phyloP scores from a whole-genome alignment of 2,329 filamentous ascomycete genomes.

The Penicillium sp. region DNA sequence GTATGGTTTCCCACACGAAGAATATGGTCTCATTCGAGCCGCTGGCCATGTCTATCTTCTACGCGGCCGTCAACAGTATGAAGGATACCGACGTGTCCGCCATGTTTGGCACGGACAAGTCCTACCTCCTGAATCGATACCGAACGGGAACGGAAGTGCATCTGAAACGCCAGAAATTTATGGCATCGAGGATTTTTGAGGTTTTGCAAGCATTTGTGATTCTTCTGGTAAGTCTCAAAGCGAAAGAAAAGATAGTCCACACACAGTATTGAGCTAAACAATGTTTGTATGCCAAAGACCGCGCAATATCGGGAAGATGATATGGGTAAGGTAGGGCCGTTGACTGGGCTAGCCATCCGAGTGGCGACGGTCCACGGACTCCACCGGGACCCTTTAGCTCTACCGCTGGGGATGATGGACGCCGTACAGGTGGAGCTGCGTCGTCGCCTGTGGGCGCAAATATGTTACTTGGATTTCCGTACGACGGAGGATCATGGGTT shows the following conservation, averaged over 20 bases:
- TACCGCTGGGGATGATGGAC: not conserved
- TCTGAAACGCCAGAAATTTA: not conserved
- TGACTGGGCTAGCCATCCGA: not conserved
- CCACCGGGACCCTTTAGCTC: not conserved
- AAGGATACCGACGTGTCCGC: not conserved
- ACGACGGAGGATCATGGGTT: not conserved
- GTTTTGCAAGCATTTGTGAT: not conserved
- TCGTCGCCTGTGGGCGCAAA: not conserved
- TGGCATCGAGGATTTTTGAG: not conserved
- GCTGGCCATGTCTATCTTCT: not conserved
- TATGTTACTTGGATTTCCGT: not conserved
- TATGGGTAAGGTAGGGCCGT: not conserved
- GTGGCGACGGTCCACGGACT: not conserved
- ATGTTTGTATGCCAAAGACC: not conserved
- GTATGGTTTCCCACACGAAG: not conserved
- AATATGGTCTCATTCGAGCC: not conserved
- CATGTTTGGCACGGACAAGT: not conserved
- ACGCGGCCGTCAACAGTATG: not conserved
- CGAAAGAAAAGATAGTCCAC: fast-evolving
- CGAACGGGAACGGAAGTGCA: not conserved
- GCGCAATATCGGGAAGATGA: not conserved
- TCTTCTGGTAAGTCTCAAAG: not conserved
- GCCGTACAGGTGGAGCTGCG: not conserved
- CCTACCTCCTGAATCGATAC: not conserved
- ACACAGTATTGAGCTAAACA: not conserved